phyloP scores from a whole-genome alignment of 163 green algal species.

The Chlorella variabilis region DNA sequence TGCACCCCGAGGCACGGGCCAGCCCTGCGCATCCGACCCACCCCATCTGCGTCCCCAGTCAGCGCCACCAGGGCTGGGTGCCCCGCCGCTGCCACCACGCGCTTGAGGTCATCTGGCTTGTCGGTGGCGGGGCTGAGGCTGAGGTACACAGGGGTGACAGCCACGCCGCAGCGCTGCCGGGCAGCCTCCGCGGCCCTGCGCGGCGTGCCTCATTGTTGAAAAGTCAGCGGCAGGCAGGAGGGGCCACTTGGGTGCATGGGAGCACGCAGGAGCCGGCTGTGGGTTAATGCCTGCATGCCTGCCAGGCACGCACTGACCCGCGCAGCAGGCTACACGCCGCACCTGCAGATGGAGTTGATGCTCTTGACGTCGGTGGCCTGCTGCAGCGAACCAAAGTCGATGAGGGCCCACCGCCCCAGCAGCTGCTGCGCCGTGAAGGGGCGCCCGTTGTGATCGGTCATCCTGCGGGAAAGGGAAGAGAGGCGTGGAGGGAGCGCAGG shows the following conservation, averaged over 20 bases:
- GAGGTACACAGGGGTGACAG: constrained; percentile 32
- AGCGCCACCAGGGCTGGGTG: constrained; percentile 16
- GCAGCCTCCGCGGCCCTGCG: constrained; percentile 25
- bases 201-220: too few relatives aligned
- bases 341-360: constrained; percentile 28
- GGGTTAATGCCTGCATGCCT: too few relatives aligned
- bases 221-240: neutral
- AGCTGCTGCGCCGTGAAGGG: constrained; percentile 16
- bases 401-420: constrained; percentile 10
- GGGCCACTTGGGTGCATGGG: too few relatives aligned
- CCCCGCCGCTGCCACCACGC: neutral
- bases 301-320: too few relatives aligned
- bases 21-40: too few relatives aligned
- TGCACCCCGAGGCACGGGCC: too few relatives aligned
- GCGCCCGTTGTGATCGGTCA: constrained; percentile 4
- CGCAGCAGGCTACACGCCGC: too few relatives aligned
- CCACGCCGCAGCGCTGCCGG: constrained; percentile 30
- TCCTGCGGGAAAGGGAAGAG: neutral
- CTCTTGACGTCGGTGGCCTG: neutral
- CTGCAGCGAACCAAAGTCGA: constrained; percentile 21
- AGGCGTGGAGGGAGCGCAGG: too few relatives aligned
- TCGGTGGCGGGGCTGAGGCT: constrained; percentile 10
- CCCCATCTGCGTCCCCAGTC: constrained; percentile 36
- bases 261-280: too few relatives aligned
- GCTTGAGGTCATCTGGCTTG: constrained; percentile 21